Evolutionary conservation across 2,329 filamentous ascomycete genomes (phyloP), one percentile per base, ranked within the genome.

Genomic region (Penicillium sp.): DNA sequence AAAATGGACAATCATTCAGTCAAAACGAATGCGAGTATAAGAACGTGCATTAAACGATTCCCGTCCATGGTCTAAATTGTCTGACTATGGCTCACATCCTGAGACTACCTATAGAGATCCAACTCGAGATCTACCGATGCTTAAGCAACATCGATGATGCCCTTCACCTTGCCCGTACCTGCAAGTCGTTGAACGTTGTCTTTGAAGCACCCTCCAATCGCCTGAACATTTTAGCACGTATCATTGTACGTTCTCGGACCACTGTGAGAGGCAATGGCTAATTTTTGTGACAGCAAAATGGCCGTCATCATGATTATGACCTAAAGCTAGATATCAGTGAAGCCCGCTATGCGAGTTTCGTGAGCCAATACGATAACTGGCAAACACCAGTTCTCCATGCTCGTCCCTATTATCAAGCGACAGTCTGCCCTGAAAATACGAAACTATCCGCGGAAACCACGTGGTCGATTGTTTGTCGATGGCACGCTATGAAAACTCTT

Each of bases 401-500:
- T n/a, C 47, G n/a, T 38, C 47, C 28, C 33, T 16, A 35, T 8
- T 49, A 14, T 28, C 47, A 11, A 43, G 40, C 9, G 20, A 21
- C 5, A 43, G 40, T 23, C 8, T 11, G 40, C 40, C 9, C 40
- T 18, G 40, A 43, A 23, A 43, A 4, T 4, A 23, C 40, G 7
- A 47, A 53, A n/a, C 3, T 53, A 7, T 21, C 46, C 16, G 12
- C 55, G 14, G 45, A 35, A 20, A 35, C 30, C 28, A 18, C 54
- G 3, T 57, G 45, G 50, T 48, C 43, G 7, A 57, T 54, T 49
- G 33, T 57, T 18, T 33, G 21, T 45, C 50, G 55, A 49, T 57
- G 55, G 43, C 45, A 57, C 11, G 46, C 43, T 23, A 53, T 57
- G 21, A 57, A 54, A 28, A 2, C 30, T 20, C 50, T 57, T 12